Base-by-base conservation (phyloP, 345 rosid species). In the Leavenworthia alabamica region DNA sequence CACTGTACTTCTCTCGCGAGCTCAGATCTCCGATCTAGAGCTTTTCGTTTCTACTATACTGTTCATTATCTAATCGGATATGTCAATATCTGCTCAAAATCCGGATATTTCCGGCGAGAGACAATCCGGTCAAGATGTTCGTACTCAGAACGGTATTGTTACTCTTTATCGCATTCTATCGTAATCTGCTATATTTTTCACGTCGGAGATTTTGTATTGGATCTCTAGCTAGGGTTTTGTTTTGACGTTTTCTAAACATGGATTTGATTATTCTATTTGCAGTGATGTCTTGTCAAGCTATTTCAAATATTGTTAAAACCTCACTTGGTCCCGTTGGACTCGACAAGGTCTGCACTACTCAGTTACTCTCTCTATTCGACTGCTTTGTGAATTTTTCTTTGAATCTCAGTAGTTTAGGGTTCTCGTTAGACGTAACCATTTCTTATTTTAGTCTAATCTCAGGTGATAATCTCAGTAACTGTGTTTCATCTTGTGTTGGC, bases 301-400 rank as follows among this genome's bases (percentile, higher is more conserved):
- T 94, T 40, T 89, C 97, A 4, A 94, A 94, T 67, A 94, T 94
- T 11, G 96, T 94, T 24, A 94, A 90, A 76, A 82, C 95, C 29
- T 94, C 97, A 2, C 92, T 94, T 41, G 95, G 99, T 57, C 97
- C 96, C 2, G 96, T 94, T 42, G 99, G 99, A 12, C 97, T 94
- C 22, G 97, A 94, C 83, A 90, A 94, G 93, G 97, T 90, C 60
- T 51, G 8, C 40, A 35, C 5, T 35, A 7, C 39, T 56, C 40
- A 26, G 15, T 19, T 15, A 0, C n/a, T n/a, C n/a, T n/a, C 41
- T 11, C 17, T 10, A 6, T 15, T 49, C 29, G 2, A 52, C n/a
- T n/a, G n/a, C n/a, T n/a, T n/a, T n/a, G n/a, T n/a, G n/a, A n/a
- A n/a, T n/a, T n/a, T n/a, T n/a, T n/a, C n/a, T 15, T 52, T 17